These are phyloP conservation scores for Sphaerobolus stellatus DNA, from an alignment of 1,284 basidiomycete species.

Conservation along the genomic window DNA sequence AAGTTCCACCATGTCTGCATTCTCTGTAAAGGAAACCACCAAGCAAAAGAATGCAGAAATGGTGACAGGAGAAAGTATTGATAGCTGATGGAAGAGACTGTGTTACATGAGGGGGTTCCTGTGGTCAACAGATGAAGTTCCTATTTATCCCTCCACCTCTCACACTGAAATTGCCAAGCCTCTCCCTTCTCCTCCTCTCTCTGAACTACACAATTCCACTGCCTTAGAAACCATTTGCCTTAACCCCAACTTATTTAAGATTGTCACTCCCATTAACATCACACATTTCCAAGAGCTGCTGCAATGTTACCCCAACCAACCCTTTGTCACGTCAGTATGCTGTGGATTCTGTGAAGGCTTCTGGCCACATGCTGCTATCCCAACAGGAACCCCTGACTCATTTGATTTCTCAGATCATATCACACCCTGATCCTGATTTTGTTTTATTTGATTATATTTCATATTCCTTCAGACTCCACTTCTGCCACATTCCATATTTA, in stretches of 20 bases:
- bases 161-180: conserved; percentile 13
- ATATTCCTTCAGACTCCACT: no score
- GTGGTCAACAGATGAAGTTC: neutral
- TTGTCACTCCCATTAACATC: conserved; percentile 36
- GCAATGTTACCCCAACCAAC: conserved; percentile 32
- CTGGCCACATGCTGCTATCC: no score
- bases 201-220: neutral
- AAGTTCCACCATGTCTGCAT: conserved; percentile 19
- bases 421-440: no score
- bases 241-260: conserved; percentile 30
- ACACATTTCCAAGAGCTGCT: conserved; percentile 29
- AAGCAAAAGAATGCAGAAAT: neutral
- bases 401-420: no score
- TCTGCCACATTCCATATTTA: no score
- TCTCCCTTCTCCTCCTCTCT: conserved; percentile 8
- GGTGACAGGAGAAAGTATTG: neutral
- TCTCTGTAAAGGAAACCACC: conserved; percentile 8
- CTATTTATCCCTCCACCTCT: conserved; percentile 11
- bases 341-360: conserved; percentile 36
- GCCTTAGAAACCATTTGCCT: neutral
- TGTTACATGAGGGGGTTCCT: neutral
- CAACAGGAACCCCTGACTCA: no score
- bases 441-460: no score
- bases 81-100: neutral
- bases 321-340: conserved; percentile 35